Evolutionary conservation across 352 stramenopile species (phyloP).

Genomic region (Globisporangium yorkense): DNA sequence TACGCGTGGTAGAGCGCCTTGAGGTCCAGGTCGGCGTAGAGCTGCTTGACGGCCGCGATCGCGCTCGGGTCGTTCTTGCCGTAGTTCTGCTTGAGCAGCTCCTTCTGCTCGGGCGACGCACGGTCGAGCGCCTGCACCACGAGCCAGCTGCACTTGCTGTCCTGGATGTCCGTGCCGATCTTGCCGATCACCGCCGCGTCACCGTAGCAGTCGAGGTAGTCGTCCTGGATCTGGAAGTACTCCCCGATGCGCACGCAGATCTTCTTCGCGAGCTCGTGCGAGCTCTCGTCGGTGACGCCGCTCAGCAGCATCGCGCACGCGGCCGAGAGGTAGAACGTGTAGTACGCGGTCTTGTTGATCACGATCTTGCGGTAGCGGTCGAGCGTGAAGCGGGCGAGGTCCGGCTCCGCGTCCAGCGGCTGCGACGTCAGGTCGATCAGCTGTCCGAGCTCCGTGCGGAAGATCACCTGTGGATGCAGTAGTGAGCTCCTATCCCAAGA

Average conservation of each 20-base stretch:
- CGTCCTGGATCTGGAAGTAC: conserved; percentile 99
- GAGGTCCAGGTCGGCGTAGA: conserved; percentile 94
- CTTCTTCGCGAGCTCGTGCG: conserved; percentile 84
- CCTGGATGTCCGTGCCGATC: conserved; percentile 98
- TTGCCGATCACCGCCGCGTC: conserved; percentile 92
- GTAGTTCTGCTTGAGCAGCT: conserved; percentile 91
- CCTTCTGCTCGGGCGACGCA: conserved; percentile 66
- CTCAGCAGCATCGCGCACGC: conserved; percentile 88
- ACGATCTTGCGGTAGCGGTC: conserved; percentile 94
- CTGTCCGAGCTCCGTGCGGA: conserved; percentile 97
- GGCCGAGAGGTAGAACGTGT: conserved; percentile 98
- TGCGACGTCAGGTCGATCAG: conserved; percentile 89
- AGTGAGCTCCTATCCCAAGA: neutral
- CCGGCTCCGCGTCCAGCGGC: conserved; percentile 66
- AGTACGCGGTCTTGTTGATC: conserved; percentile 99
- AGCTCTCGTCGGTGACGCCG: conserved; percentile 74
- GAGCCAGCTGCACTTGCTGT: conserved; percentile 99
- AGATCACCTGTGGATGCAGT: conserved; percentile 83
- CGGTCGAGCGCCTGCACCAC: conserved; percentile 92
- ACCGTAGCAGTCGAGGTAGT: conserved; percentile 98
- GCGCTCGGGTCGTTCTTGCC: conserved; percentile 75
- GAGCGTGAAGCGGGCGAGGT: conserved; percentile 92
- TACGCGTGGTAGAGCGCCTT: conserved; percentile 87
- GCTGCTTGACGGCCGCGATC: conserved; percentile 88
- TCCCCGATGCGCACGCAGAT: conserved; percentile 96